A percentile compares a stretch with the other conserved stretches of the same genome.
phyloP scores from a whole-genome alignment of 352 stramenopile genomes.

The Phytophthora rubi region DNA sequence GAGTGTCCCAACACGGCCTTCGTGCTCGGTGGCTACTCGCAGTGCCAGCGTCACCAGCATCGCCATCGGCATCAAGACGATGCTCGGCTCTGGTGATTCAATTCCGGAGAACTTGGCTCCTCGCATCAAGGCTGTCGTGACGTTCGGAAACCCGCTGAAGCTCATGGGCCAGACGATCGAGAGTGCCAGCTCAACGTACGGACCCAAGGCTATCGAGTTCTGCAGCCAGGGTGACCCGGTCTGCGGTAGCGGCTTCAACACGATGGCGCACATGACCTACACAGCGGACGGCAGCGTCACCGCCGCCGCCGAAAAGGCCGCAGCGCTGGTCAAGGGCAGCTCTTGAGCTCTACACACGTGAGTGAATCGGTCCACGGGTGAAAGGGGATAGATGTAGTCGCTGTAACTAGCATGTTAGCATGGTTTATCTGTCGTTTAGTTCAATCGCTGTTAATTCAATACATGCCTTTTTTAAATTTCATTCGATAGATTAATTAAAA shows the following conservation, averaged over 20 bases:
- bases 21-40: conserved; percentile 41
- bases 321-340: conserved; percentile 11
- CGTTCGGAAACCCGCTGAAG: conserved; percentile 44
- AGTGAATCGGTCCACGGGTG: background rate
- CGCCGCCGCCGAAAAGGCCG: conserved; percentile 33
- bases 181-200: conserved; percentile 34
- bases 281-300: conserved; percentile 35
- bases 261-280: conserved; percentile 39
- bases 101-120: conserved; percentile 30
- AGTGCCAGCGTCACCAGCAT: conserved; percentile 47
- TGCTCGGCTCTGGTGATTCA: conserved; percentile 24
- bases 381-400: background rate
- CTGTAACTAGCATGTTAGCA: background rate
- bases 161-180: conserved; percentile 37
- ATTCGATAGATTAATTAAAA: too few species aligned
- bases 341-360: background rate
- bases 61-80: conserved; percentile 37
- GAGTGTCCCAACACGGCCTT: conserved; percentile 43
- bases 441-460: background rate
- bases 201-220: conserved; percentile 38
- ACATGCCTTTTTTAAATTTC: too few species aligned
- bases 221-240: conserved; percentile 43
- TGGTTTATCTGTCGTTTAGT: background rate
- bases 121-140: conserved; percentile 37
- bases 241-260: conserved; percentile 39